Evolutionary conservation across 306 rosid genomes (phyloP).

Genomic region (Arachis stenosperma): DNA sequence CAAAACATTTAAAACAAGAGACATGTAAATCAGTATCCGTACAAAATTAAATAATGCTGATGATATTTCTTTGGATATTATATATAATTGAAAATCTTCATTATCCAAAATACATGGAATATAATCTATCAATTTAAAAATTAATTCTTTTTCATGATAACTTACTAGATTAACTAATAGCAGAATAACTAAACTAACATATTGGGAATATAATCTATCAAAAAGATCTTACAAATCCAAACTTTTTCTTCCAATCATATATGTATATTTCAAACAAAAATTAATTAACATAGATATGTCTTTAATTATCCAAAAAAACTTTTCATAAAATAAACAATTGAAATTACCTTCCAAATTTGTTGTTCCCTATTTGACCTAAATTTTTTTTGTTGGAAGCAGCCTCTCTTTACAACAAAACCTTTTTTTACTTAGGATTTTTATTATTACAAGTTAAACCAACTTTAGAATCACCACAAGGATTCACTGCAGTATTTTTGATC

Average conservation of each 20-base stretch:
- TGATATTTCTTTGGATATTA: neutral
- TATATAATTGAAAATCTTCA: constrained; percentile 5
- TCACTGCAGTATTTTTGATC: constrained; percentile 53
- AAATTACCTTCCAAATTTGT: constrained; percentile 62
- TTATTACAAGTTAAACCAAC: constrained; percentile 37
- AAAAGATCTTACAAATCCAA: neutral
- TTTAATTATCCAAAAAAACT: too few relatives aligned
- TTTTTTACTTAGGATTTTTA: neutral
- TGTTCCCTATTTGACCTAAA: constrained; percentile 47
- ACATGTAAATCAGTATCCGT: too few relatives aligned
- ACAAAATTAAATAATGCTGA: too few relatives aligned
- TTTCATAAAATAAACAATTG: neutral
- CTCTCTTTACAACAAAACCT: constrained; percentile 66
- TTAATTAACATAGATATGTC: neutral
- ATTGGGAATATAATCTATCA: neutral
- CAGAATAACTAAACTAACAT: constrained; percentile 8
- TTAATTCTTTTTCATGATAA: constrained; percentile 5
- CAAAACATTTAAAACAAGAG: too few relatives aligned
- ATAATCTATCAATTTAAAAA: neutral
- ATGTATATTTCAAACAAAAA: neutral
- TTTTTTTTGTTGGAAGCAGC: constrained; percentile 50
- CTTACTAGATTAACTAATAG: constrained; percentile 7
- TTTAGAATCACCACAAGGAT: constrained; percentile 68
- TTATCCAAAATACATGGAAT: constrained; percentile 4
- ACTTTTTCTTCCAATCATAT: too few relatives aligned